Evolutionary conservation across 2,329 filamentous ascomycete genomes (phyloP).

Genomic region (Podosphaera aphanis): DNA sequence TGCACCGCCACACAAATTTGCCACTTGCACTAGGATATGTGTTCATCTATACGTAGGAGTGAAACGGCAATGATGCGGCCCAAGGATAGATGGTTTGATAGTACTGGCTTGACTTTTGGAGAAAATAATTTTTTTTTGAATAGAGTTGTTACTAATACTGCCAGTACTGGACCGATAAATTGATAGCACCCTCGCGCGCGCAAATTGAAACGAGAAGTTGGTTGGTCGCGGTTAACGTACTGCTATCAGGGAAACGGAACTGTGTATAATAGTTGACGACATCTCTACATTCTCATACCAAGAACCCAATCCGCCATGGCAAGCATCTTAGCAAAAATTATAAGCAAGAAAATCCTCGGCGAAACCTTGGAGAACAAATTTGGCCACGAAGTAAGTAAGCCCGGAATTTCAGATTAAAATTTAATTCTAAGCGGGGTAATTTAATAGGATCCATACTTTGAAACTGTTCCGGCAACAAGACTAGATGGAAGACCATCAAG

Average conservation of each 20-base stretch:
- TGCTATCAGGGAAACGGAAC: too few species aligned
- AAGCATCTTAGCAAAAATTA: conserved; percentile 26
- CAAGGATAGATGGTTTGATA: too few species aligned
- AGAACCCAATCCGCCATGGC: conserved; percentile 24
- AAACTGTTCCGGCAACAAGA: conserved; percentile 52
- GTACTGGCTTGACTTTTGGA: too few species aligned
- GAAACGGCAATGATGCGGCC: too few species aligned
- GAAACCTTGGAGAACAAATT: conserved; percentile 34
- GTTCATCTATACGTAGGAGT: too few species aligned
- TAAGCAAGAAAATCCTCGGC: conserved; percentile 32
- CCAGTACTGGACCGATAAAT: background rate
- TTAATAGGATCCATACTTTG: conserved; percentile 71
- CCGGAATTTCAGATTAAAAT: background rate
- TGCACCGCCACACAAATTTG: background rate
- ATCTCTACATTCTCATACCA: conserved; percentile 2
- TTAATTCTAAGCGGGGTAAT: background rate
- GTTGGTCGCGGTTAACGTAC: too few species aligned
- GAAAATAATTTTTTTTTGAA: too few species aligned
- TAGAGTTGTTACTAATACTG: too few species aligned
- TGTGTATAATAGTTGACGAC: too few species aligned
- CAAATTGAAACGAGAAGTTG: background rate
- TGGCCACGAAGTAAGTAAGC: conserved; percentile 26
- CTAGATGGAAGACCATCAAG: conserved; percentile 34
- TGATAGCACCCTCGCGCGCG: background rate
- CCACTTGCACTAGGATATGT: background rate